A percentile compares a stretch with the other conserved stretches of the same genome.
These are phyloP conservation scores for Byssothecium circinans DNA, from an alignment of 2,329 filamentous ascomycete genomes.

Conservation along the genomic window DNA sequence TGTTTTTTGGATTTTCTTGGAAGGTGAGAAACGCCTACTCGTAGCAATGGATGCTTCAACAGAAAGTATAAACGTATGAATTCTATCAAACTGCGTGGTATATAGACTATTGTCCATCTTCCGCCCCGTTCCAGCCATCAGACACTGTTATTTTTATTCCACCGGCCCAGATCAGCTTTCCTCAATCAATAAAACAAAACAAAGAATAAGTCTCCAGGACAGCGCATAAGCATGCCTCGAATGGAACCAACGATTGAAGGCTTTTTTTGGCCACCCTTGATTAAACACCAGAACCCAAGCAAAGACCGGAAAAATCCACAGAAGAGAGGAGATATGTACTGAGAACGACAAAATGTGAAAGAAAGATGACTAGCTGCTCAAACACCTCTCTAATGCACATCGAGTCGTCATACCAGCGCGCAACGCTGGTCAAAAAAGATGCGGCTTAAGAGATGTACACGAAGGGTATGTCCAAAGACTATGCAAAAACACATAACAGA, in stretches of 20 bases:
- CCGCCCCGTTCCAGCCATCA: neutral
- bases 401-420: conserved; percentile 33
- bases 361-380: no score
- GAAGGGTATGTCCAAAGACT: conserved; percentile 18
- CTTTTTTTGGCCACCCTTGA: neutral
- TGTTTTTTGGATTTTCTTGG: no score
- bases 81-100: neutral
- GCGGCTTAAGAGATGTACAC: conserved; percentile 29
- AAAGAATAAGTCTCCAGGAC: neutral
- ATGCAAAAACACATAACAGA: conserved; percentile 15
- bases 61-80: neutral
- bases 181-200: neutral
- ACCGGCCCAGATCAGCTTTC: no score
- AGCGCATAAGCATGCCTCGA: conserved; percentile 2
- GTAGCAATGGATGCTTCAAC: no score
- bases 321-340: no score
- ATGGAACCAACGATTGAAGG: neutral
- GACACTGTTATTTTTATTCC: neutral
- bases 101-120: neutral
- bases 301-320: no score
- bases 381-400: conserved; percentile 41
- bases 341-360: neutral
- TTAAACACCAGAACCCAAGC: no score
- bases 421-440: conserved; percentile 26
- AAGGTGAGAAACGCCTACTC: no score